Percentiles rank a stretch among this genome's conserved stretches.
Conservation (phyloP, 331 rosid genomes). For the Quercus phellos region DNA sequence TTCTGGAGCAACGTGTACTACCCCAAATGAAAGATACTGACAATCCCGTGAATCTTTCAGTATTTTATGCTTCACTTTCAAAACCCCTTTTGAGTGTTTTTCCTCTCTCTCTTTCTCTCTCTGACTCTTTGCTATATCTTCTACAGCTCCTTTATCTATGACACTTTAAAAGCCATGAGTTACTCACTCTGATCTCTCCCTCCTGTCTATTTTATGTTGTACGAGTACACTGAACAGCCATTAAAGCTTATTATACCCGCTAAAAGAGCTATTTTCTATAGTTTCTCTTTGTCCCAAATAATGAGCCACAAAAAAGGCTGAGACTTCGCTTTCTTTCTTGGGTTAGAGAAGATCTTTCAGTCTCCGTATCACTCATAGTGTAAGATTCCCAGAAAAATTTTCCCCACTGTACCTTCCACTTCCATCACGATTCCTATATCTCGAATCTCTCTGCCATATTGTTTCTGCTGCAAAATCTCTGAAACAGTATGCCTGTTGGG, state of each 20-base stretch:
- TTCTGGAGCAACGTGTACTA: conserved; percentile 65
- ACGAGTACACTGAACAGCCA: conserved; percentile 27
- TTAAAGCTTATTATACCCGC: conserved; percentile 29
- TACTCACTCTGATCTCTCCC: conserved; percentile 22
- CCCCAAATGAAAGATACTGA: conserved; percentile 48
- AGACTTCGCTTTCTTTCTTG: conserved; percentile 32
- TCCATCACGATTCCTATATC: conserved; percentile 27
- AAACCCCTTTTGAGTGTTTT: conserved; percentile 18
- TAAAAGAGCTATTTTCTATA: conserved; percentile 38
- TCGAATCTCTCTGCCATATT: conserved; percentile 26
- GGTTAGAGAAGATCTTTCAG: conserved; percentile 29
- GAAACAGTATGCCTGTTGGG: conserved; percentile 23
- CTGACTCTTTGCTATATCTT: conserved; percentile 18
- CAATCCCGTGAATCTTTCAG: conserved; percentile 51
- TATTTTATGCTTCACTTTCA: conserved; percentile 23
- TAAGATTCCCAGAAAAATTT: conserved; percentile 24
- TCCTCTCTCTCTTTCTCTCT: background rate
- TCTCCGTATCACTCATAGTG: conserved; percentile 33
- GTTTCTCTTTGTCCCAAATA: conserved; percentile 45
- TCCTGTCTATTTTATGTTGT: conserved; percentile 1
- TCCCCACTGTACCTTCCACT: conserved; percentile 23
- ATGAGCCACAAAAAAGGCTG: conserved; percentile 33
- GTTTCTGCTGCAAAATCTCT: conserved; percentile 31
- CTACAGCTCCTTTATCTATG: conserved; percentile 13
- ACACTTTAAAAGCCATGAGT: conserved; percentile 32